Evolutionary conservation across 768 basidiomycete species (phyloP).

Genomic region (Hygrocybe coccinea): DNA sequence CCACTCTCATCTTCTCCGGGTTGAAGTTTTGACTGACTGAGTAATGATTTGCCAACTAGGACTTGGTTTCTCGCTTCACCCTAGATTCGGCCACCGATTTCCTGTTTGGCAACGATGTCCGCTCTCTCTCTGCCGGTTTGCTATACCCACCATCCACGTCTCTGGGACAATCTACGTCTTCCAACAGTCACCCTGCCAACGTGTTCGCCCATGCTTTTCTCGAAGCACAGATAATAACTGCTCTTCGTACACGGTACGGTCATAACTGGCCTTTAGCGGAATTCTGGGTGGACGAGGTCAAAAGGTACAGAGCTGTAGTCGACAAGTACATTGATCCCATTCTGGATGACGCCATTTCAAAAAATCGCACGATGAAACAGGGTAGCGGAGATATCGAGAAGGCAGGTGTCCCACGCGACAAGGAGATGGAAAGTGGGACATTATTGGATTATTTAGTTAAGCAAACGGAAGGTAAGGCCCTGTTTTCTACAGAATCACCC

Average conservation of each 20-base stretch:
- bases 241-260: slow-evolving; percentile 37
- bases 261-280: slow-evolving; percentile 50
- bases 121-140: slow-evolving; percentile 45
- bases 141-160: slow-evolving; percentile 42
- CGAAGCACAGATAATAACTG: slow-evolving; percentile 36
- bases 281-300: slow-evolving; percentile 45
- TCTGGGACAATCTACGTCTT: slow-evolving; percentile 19
- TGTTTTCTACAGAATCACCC: neutral
- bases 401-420: slow-evolving; percentile 19
- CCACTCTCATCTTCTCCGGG: neutral
- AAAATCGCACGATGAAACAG: slow-evolving; percentile 22
- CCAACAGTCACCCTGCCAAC: slow-evolving; percentile 34
- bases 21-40: neutral
- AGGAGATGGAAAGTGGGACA: slow-evolving; percentile 37
- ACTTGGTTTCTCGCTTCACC: slow-evolving; percentile 48
- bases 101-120: slow-evolving; percentile 51
- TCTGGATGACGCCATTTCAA: slow-evolving; percentile 39
- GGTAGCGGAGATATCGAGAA: slow-evolving; percentile 19
- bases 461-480: slow-evolving; percentile 43
- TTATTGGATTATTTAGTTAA: slow-evolving; percentile 48
- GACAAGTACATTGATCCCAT: slow-evolving; percentile 49
- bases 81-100: slow-evolving; percentile 61
- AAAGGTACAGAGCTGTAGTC: slow-evolving; percentile 40
- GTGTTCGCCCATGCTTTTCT: slow-evolving; percentile 48
- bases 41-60: slow-evolving; percentile 21